Conservation (phyloP, 305 asterid species). For the Plantago lanceolata region DNA sequence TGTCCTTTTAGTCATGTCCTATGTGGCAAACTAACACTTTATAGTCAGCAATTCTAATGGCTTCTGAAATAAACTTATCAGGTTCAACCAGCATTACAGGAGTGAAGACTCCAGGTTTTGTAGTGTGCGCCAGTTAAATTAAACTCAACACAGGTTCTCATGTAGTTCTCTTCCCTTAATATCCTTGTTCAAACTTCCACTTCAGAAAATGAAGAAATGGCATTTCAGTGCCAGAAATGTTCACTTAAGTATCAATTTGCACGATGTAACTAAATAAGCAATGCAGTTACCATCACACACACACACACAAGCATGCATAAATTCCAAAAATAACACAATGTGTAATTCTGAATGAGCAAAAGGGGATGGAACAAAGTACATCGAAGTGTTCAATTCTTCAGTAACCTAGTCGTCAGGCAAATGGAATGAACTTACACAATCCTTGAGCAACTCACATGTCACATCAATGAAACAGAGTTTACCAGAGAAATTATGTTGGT, state of each 20-base stretch:
- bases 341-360: not conserved
- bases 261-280: not conserved
- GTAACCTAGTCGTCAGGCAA: not conserved
- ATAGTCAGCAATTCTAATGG: slow-evolving; percentile 26
- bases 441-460: not conserved
- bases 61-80: not conserved
- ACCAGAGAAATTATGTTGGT: not conserved
- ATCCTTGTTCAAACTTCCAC: slow-evolving; percentile 18
- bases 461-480: not conserved
- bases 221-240: too few species aligned
- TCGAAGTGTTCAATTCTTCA: too few species aligned
- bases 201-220: too few species aligned
- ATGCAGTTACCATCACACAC: not conserved
- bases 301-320: not conserved
- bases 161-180: slow-evolving; percentile 21
- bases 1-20: slow-evolving; percentile 29
- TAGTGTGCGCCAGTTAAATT: slow-evolving; percentile 44
- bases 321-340: not conserved
- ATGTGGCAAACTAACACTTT: slow-evolving; percentile 32
- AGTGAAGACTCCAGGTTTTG: slow-evolving; percentile 37
- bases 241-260: too few species aligned
- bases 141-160: slow-evolving; percentile 25
- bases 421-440: not conserved
- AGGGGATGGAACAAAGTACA: not conserved
- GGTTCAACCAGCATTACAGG: slow-evolving; percentile 21